Evolutionary conservation across 768 basidiomycete species (phyloP).

Genomic region (Gloeostereum incarnatum): DNA sequence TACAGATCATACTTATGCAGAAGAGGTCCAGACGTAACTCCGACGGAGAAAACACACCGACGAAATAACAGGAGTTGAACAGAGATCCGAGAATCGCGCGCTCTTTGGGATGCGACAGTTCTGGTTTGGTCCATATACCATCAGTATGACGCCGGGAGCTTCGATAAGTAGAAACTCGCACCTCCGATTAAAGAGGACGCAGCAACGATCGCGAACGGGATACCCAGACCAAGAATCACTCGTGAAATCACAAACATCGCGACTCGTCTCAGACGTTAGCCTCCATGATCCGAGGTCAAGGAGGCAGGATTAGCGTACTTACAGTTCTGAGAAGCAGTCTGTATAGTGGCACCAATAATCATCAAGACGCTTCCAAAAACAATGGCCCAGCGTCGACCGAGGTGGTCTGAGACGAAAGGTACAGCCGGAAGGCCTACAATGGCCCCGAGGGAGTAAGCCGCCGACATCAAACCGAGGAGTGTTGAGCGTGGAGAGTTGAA

Average conservation of each 20-base stretch:
- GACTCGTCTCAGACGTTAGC: slow-evolving; percentile 19
- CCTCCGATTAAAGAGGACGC: slow-evolving; percentile 59
- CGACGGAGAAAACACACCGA: slow-evolving; percentile 20
- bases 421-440: slow-evolving; percentile 45
- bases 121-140: slow-evolving; percentile 15
- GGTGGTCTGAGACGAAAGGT: slow-evolving; percentile 36
- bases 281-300: background rate
- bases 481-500: slow-evolving; percentile 45
- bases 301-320: slow-evolving; percentile 8
- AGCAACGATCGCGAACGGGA: slow-evolving; percentile 52
- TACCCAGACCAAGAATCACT: slow-evolving; percentile 48
- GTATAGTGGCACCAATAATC: slow-evolving; percentile 35
- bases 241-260: slow-evolving; percentile 52
- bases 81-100: slow-evolving; percentile 55
- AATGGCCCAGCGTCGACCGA: slow-evolving; percentile 44
- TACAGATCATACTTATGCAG: background rate
- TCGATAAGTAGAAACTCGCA: slow-evolving; percentile 7
- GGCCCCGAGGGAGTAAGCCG: slow-evolving; percentile 54
- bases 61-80: slow-evolving; percentile 57
- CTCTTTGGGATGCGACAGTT: slow-evolving; percentile 63
- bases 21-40: background rate
- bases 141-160: background rate
- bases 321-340: slow-evolving; percentile 42
- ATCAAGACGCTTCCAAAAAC: slow-evolving; percentile 40
- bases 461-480: slow-evolving; percentile 45